Evolutionary conservation across 306 rosid genomes (phyloP).

Genomic region (Prosopis cineraria): DNA sequence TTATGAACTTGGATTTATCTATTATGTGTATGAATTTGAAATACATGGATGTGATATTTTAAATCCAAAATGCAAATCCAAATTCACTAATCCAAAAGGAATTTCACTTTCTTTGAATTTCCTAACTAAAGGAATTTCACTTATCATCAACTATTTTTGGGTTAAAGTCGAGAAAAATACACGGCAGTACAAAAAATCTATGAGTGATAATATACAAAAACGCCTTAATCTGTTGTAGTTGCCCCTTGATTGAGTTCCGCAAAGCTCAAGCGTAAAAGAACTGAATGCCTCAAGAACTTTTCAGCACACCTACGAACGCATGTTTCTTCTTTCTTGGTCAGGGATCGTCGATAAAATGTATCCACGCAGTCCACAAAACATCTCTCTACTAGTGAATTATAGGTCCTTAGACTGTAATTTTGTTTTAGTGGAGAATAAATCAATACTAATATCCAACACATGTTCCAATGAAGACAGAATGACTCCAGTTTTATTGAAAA

Average conservation of each 20-base stretch:
- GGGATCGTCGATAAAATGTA: slow-evolving; percentile 42
- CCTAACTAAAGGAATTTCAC: slow-evolving; percentile 31
- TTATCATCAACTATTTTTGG: slow-evolving; percentile 26
- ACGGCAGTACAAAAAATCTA: not conserved
- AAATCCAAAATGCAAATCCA: no score
- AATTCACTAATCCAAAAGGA: no score
- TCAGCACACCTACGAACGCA: slow-evolving; percentile 51
- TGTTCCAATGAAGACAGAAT: slow-evolving; percentile 7
- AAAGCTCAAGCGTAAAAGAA: slow-evolving; percentile 36
- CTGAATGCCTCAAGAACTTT: slow-evolving; percentile 48
- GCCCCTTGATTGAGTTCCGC: slow-evolving; percentile 43
- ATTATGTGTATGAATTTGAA: no score
- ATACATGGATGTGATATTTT: no score
- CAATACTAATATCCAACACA: slow-evolving; percentile 28
- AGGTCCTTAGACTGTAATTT: slow-evolving; percentile 51
- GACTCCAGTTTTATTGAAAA: not conserved
- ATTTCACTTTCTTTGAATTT: slow-evolving; percentile 19
- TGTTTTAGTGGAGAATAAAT: slow-evolving; percentile 32
- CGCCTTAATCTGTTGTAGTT: slow-evolving; percentile 23
- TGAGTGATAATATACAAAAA: not conserved
- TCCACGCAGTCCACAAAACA: slow-evolving; percentile 48
- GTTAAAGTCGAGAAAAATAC: slow-evolving; percentile 3
- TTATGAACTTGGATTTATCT: no score
- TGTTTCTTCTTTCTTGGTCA: slow-evolving; percentile 51
- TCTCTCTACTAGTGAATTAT: slow-evolving; percentile 48